Conservation (phyloP, 192 early-diverging fungal species). For the Backusella macrospora region DNA sequence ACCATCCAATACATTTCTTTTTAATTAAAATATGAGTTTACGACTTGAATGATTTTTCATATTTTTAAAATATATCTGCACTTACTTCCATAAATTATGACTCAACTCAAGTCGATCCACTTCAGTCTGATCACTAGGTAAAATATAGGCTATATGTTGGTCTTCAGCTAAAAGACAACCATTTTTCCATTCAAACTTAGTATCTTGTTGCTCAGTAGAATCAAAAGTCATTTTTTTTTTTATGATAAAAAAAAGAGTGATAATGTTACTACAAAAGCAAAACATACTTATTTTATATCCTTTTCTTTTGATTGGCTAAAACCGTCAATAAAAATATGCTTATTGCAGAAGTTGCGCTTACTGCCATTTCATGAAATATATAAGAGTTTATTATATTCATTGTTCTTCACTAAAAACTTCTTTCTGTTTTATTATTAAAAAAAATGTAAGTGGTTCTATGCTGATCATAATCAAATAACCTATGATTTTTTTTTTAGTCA, state of each 20-base stretch:
- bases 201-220: not conserved
- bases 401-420: too few relatives aligned
- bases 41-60: too few relatives aligned
- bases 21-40: too few relatives aligned
- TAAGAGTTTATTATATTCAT: too few relatives aligned
- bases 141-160: slow-evolving; percentile 28
- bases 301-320: not conserved
- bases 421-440: too few relatives aligned
- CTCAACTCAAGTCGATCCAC: slow-evolving; percentile 33
- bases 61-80: too few relatives aligned
- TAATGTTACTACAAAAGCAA: not conserved
- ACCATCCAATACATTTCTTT: slow-evolving; percentile 17
- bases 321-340: not conserved
- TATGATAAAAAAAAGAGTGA: not conserved
- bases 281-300: too few relatives aligned
- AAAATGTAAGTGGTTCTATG: too few relatives aligned
- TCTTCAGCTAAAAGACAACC: slow-evolving; percentile 22
- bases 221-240: not conserved
- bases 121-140: slow-evolving; percentile 37
- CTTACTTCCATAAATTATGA: slow-evolving; percentile 35
- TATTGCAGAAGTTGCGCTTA: too few relatives aligned
- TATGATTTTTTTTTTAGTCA: too few relatives aligned
- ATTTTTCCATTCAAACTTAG: slow-evolving; percentile 11
- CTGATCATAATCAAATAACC: too few relatives aligned
- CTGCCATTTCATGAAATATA: too few relatives aligned